Evolutionary conservation across 176 grass and related monocot species (phyloP).

Genomic region (Raddia distichophylla): DNA sequence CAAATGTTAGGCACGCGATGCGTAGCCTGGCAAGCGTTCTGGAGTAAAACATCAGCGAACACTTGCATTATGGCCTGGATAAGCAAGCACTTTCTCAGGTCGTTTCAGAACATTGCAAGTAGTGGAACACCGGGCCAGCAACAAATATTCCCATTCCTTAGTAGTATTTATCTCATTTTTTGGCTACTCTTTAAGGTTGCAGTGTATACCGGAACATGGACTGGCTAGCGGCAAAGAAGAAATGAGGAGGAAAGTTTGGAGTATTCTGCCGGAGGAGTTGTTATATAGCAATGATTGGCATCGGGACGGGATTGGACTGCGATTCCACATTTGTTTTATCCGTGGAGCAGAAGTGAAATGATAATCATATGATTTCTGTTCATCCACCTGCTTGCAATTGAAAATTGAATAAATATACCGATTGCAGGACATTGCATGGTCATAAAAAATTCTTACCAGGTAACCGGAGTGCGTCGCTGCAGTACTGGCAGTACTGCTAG

Average conservation of each 20-base stretch:
- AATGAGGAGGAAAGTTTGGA: not conserved
- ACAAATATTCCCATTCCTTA: constrained; percentile 20
- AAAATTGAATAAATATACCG: not conserved
- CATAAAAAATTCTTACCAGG: not conserved
- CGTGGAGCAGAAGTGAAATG: not conserved
- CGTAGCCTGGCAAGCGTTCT: not conserved
- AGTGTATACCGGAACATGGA: constrained; percentile 22
- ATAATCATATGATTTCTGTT: constrained; percentile 12
- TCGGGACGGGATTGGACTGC: not conserved
- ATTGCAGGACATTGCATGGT: not conserved
- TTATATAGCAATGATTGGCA: constrained; percentile 31
- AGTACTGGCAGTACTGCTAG: not conserved
- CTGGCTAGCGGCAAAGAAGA: not conserved
- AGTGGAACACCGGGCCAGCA: not conserved
- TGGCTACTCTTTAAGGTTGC: not conserved
- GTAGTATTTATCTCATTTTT: not conserved
- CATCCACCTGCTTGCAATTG: not conserved
- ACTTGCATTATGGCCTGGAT: not conserved
- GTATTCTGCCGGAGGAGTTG: constrained; percentile 35
- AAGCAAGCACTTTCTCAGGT: not conserved
- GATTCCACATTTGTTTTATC: constrained; percentile 37
- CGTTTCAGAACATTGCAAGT: not conserved
- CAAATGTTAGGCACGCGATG: not conserved
- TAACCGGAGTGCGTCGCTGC: not conserved
- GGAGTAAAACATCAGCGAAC: not conserved